A percentile compares a stretch with the other conserved stretches of the same genome.
These are phyloP conservation scores for Lipomyces spencermartinsiae DNA, from an alignment of 805 yeast genomes.

Conservation along the genomic window DNA sequence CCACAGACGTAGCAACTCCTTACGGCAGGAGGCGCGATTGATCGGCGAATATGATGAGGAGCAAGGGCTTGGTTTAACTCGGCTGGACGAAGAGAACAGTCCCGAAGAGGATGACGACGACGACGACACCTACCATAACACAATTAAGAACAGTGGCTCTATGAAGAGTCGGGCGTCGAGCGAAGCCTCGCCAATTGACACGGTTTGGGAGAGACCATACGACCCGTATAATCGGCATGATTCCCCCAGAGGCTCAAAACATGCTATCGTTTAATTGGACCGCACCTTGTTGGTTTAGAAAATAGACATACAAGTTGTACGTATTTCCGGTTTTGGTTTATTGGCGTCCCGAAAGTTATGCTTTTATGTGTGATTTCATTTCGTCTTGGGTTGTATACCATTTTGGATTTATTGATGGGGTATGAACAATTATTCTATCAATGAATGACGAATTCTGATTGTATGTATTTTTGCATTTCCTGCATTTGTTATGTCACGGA, in stretches of 20 bases:
- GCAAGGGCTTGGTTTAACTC: constrained; percentile 48
- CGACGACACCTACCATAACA: constrained; percentile 24
- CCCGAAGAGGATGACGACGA: constrained; percentile 27
- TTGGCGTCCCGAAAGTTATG: constrained; percentile 1
- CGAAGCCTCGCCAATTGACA: constrained; percentile 21
- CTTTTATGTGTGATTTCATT: not conserved
- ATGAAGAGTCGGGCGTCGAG: constrained; percentile 29
- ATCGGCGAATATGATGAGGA: constrained; percentile 44
- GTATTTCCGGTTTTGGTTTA: constrained; percentile 12
- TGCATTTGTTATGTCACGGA: not conserved
- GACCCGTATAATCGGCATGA: constrained; percentile 26
- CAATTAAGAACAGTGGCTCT: constrained; percentile 27
- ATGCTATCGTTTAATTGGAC: not conserved
- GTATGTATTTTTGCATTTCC: constrained; percentile 1
- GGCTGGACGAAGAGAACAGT: constrained; percentile 43
- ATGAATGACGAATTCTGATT: not conserved
- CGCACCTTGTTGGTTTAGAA: not conserved
- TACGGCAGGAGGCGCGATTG: constrained; percentile 43
- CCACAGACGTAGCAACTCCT: constrained; percentile 42
- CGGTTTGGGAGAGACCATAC: constrained; percentile 20
- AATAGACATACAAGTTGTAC: constrained; percentile 9
- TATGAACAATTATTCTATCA: not conserved
- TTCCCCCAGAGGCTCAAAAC: constrained; percentile 12
- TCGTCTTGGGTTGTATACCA: not conserved
- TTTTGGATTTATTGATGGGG: not conserved